These are phyloP conservation scores for Podaxis rugospora DNA, from an alignment of 768 basidiomycete species.

Conservation along the genomic window DNA sequence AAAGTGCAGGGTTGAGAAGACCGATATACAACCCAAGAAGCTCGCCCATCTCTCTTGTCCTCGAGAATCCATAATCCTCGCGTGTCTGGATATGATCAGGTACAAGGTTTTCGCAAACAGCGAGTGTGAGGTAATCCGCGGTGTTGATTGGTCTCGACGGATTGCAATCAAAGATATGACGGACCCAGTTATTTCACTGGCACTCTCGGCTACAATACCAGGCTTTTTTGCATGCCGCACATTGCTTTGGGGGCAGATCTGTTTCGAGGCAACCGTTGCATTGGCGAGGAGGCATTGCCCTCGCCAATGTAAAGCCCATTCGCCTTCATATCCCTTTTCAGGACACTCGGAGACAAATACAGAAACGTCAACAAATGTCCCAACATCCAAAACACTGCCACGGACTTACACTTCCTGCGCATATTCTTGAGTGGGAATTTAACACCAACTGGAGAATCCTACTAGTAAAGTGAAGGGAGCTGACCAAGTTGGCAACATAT, in stretches of 20 bases:
- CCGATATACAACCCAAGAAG: conserved; percentile 29
- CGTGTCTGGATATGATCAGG: conserved; percentile 29
- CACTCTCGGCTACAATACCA: conserved; percentile 30
- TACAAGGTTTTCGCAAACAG: conserved; percentile 18
- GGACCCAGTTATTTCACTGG: conserved; percentile 25
- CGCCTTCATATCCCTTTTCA: neutral
- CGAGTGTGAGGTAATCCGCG: conserved; percentile 27
- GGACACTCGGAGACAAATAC: neutral
- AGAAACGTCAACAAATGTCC: neutral
- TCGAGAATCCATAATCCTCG: conserved; percentile 31
- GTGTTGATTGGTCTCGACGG: conserved; percentile 21
- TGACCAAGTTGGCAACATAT: neutral
- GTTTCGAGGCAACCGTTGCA: neutral
- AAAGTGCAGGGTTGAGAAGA: conserved; percentile 14
- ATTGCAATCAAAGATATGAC: conserved; percentile 30
- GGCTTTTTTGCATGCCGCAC: conserved; percentile 20
- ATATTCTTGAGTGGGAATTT: conserved; percentile 18
- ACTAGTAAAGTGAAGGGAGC: conserved; percentile 13
- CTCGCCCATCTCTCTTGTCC: conserved; percentile 14
- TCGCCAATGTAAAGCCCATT: neutral
- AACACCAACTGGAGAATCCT: conserved; percentile 19
- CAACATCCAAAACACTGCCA: neutral
- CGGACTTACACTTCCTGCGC: conserved; percentile 19
- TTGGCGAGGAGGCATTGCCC: neutral
- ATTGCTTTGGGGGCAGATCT: conserved; percentile 7